Evolutionary conservation across 352 stramenopile genomes (phyloP).

Genomic region (Phytophthora vignae): DNA sequence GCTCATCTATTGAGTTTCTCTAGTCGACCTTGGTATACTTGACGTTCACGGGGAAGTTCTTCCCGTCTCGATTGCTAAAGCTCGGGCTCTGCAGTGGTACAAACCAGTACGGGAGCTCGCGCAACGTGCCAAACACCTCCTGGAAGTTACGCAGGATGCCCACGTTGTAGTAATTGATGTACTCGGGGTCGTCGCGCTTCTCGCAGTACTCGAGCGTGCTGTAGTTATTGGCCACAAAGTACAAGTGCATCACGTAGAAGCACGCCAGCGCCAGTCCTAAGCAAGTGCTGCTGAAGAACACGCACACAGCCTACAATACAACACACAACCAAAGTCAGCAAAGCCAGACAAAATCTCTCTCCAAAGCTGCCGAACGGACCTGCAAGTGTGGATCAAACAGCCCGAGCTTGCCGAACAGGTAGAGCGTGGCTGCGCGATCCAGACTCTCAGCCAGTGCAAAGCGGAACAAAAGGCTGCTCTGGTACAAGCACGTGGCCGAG

Average conservation of each 20-base stretch:
- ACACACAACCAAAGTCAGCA: background rate
- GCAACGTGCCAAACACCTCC: conserved; percentile 76
- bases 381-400: conserved; percentile 68
- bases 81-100: conserved; percentile 70
- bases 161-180: conserved; percentile 85
- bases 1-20: conserved; percentile 30
- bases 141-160: conserved; percentile 78
- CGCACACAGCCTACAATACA: conserved; percentile 53
- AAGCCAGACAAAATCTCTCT: too few relatives aligned
- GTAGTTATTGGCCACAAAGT: conserved; percentile 73
- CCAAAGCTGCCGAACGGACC: too few relatives aligned
- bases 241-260: conserved; percentile 85
- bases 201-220: conserved; percentile 91
- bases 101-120: conserved; percentile 76
- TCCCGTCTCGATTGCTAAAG: conserved; percentile 48
- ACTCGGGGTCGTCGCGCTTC: conserved; percentile 80
- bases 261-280: conserved; percentile 69
- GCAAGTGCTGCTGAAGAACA: conserved; percentile 79
- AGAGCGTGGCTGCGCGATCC: conserved; percentile 59
- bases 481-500: conserved; percentile 68
- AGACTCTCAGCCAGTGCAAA: conserved; percentile 66
- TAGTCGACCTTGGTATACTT: conserved; percentile 66
- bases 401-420: conserved; percentile 61
- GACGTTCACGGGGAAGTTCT: conserved; percentile 62
- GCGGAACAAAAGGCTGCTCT: conserved; percentile 72